These are phyloP conservation scores for Aspergillus steynii DNA, from an alignment of 495 filamentous ascomycete genomes.

Conservation along the genomic window DNA sequence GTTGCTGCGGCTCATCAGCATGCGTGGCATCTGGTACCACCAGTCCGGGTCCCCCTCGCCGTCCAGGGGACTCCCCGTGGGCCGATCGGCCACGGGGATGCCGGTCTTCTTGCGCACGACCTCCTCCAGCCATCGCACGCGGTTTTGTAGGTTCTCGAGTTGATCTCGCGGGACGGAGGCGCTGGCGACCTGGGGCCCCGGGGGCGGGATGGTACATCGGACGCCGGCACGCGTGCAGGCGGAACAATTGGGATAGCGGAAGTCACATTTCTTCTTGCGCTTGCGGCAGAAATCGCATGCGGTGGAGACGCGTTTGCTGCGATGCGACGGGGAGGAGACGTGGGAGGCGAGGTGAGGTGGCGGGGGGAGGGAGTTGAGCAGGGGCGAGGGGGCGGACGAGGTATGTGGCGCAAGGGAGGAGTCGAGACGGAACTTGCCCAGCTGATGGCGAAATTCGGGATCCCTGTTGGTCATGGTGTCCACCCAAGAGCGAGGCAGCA, in stretches of 20 bases:
- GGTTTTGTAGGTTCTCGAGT: conserved; percentile 53
- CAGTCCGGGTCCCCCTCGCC: conserved; percentile 41
- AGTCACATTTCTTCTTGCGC: conserved; percentile 57
- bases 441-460: conserved; percentile 46
- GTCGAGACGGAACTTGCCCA: conserved; percentile 48
- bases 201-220: conserved; percentile 49
- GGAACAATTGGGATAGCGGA: conserved; percentile 54
- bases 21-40: conserved; percentile 46
- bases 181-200: conserved; percentile 42
- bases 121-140: conserved; percentile 52
- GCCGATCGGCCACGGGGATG: conserved; percentile 35
- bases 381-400: conserved; percentile 10
- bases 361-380: conserved; percentile 9
- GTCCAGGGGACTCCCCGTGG: conserved; percentile 37
- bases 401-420: conserved; percentile 14
- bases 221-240: conserved; percentile 53
- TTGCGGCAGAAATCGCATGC: conserved; percentile 56
- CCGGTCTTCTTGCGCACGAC: conserved; percentile 42
- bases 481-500: conserved; percentile 1
- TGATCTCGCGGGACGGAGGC: conserved; percentile 48
- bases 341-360: background rate
- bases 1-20: conserved; percentile 38
- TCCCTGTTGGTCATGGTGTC: conserved; percentile 38
- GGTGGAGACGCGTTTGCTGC: conserved; percentile 47
- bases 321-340: conserved; percentile 8